Conservation (phyloP, 202 grass and related monocot genomes). For the Hordeum pubiflorum region DNA sequence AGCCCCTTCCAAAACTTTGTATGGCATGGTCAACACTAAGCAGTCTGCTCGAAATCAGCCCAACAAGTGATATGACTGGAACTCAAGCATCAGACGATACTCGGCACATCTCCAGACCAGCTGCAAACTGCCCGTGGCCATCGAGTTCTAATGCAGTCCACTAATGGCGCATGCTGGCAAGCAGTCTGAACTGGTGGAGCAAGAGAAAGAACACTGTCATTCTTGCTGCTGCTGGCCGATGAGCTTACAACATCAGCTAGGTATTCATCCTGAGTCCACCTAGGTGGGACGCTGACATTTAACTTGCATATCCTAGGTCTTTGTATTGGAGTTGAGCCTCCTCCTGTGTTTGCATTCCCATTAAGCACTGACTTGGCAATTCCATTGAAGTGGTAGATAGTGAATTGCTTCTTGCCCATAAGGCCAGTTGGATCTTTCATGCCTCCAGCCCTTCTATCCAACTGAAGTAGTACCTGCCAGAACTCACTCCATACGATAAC, state of each 20-base stretch:
- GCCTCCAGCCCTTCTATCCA: conserved; percentile 80
- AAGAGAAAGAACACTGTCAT: conserved; percentile 46
- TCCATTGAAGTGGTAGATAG: conserved; percentile 96
- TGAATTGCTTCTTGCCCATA: conserved; percentile 93
- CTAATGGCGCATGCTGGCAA: conserved; percentile 79
- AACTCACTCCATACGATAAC: conserved; percentile 99
- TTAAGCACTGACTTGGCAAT: conserved; percentile 90
- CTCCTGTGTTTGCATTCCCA: conserved; percentile 37
- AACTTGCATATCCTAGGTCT: conserved; percentile 85
- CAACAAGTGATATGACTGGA: not conserved
- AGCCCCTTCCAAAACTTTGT: conserved; percentile 3
- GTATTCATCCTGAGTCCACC: conserved; percentile 88
- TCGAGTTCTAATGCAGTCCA: conserved; percentile 90
- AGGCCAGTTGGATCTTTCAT: conserved; percentile 89
- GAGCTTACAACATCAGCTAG: conserved; percentile 66
- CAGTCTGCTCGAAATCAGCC: conserved; percentile 7
- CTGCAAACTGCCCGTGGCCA: conserved; percentile 77
- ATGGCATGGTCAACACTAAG: not conserved
- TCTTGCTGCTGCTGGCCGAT: conserved; percentile 48
- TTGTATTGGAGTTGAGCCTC: conserved; percentile 55
- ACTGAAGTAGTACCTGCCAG: conserved; percentile 77
- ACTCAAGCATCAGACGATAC: conserved; percentile 71
- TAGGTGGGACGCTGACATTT: conserved; percentile 70
- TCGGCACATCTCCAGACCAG: conserved; percentile 86
- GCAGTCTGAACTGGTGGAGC: conserved; percentile 46